phyloP scores from a whole-genome alignment of 352 stramenopile species.

The Pilasporangium apinafurcum region DNA sequence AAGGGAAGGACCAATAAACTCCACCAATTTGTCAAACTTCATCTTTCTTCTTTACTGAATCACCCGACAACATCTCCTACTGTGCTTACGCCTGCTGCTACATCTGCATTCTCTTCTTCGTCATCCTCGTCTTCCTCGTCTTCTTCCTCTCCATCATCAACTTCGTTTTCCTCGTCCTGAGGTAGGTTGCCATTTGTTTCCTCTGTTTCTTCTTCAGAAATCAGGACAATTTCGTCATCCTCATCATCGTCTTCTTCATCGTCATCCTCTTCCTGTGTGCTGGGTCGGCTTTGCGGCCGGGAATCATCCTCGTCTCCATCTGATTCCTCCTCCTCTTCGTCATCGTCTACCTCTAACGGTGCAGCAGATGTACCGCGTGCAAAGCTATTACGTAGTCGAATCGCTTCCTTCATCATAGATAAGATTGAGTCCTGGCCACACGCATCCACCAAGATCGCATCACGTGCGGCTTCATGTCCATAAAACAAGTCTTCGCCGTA shows the following conservation, averaged over 20 bases:
- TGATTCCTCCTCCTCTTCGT: slow-evolving; percentile 36
- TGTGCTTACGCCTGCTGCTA: too few relatives aligned
- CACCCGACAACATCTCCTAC: too few relatives aligned
- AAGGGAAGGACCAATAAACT: too few relatives aligned
- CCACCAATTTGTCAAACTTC: too few relatives aligned
- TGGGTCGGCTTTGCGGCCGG: too few relatives aligned
- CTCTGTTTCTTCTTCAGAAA: slow-evolving; percentile 43
- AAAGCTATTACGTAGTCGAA: slow-evolving; percentile 38
- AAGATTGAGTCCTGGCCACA: slow-evolving; percentile 53
- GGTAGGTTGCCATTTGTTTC: neutral
- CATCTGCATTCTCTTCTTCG: slow-evolving; percentile 13
- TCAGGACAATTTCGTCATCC: slow-evolving; percentile 39
- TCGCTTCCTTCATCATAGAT: slow-evolving; percentile 46
- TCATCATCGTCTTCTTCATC: slow-evolving; percentile 20
- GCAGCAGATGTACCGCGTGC: slow-evolving; percentile 37
- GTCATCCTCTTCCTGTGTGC: slow-evolving; percentile 22
- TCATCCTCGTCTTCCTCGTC: slow-evolving; percentile 20
- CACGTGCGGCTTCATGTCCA: slow-evolving; percentile 45
- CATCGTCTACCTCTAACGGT: slow-evolving; percentile 52
- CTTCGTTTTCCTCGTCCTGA: slow-evolving; percentile 14
- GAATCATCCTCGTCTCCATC: slow-evolving; percentile 4
- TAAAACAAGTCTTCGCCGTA: slow-evolving; percentile 65
- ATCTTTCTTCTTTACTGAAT: too few relatives aligned
- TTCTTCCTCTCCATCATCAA: slow-evolving; percentile 17
- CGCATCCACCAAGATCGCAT: slow-evolving; percentile 56